Evolutionary conservation across 805 yeast species (phyloP), one percentile per base, ranked within the genome.

Genomic region (Pichia ethanolica): DNA sequence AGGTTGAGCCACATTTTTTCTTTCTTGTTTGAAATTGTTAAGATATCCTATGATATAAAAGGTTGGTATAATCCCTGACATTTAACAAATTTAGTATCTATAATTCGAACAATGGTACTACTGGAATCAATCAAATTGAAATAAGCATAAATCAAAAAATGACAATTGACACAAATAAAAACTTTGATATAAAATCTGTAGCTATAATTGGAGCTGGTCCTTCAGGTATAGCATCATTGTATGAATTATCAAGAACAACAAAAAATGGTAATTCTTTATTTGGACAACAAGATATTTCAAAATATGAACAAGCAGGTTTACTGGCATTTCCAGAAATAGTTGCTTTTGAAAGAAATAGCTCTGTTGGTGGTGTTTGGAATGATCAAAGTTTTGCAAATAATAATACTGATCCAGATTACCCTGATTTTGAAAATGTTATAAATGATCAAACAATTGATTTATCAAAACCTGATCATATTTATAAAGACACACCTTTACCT

Each of bases 161-260:
- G 55, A 50, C 55, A 0, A 35, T 50, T 36, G 32, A 26, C 2
- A 11, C 47, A n/a, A 34, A 30, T 7, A 42, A 35, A 25, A 34
- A 25, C 3, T 48, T 45, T 40, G 37, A 48, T 25, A 39, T 56
- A 11, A 53, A 54, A 27, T 46, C 55, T 1, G 62, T 70, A 5
- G 74, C 72, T n/a, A 63, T 70, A 14, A 63, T 71, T 26, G 74
- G 73, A 7, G 73, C 70, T 6, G 75, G 74, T n/a, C 72, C 72
- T 3, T 68, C 71, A 3, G 74, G 75, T 1, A 58, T 70, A 4
- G 69, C 73, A 0, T 37, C 71, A 1, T 43, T 66, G 7, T 59
- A 62, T 48, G 73, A 70, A 40, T 55, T 71, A 1, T 51, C 67
- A 0, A 59, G 65, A 48, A 58, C 67, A 3, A 52, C 53, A 11